Evolutionary conservation across 805 yeast genomes (phyloP), one percentile per base, ranked within the genome.

Genomic region (Cyberlindnera mrakii): DNA sequence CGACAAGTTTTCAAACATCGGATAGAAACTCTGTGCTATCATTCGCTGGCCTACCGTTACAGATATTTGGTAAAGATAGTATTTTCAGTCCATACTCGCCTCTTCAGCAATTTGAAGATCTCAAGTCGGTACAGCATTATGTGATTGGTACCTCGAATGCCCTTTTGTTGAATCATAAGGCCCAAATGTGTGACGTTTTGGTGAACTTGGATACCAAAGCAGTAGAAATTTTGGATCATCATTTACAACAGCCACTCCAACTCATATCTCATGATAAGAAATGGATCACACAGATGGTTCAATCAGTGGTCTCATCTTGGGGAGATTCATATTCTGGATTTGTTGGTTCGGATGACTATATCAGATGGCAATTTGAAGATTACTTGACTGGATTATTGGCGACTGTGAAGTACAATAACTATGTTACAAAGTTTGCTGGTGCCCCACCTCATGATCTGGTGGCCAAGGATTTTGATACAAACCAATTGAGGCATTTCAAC

Each of bases 11-110:
- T 47, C 81, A 78, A 52, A 78, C 95, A 6, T 82, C 86, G 45
- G 90, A 88, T 61, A 67, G 96, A 40, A 71, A 74, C 48, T 85
- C 96, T 0, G 72, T 90, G 59, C 65, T 91, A 33, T 66, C 76
- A 30, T 93, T 87, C 58, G 75, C 88, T 57, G 99, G 98, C 0
- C 68, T 93, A 29, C 99, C 99, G 0, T 67, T 93, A 39, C 90
- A 84, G 53, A 62, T 89, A 1, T 93, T 93, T 63, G 88, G 88
- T 39, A 76, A 78, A 51, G 95, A 95, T 35, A 89, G 95, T 1
- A 72, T 91, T 46, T 90, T 95, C 71, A 82, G 84, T 52, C 98
- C 99, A 2, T 93, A 91, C 64, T 72, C 90, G n/a, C 95, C 98
- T 0, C 67, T 93, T 43, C 99, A 91, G 61, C 98, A 91, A 58